Conservation (phyloP, 495 filamentous ascomycete genomes). For the Pseudevernia furfuracea region DNA sequence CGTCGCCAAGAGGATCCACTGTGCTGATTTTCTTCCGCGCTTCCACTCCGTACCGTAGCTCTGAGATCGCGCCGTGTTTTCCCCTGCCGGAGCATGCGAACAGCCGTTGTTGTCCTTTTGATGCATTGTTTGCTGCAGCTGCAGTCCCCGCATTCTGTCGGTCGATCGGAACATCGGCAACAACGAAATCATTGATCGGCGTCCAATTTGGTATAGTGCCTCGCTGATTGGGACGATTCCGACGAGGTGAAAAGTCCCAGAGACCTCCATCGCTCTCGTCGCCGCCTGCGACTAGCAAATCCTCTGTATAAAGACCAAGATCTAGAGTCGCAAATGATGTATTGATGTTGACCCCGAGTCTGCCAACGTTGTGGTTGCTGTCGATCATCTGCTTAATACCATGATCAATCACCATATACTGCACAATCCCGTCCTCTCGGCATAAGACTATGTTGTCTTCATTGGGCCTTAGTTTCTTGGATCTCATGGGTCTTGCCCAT, state of each 20-base stretch:
- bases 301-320: slow-evolving; percentile 44
- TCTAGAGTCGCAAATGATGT: slow-evolving; percentile 58
- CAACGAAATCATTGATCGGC: slow-evolving; percentile 63
- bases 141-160: neutral
- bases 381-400: slow-evolving; percentile 33
- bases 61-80: slow-evolving; percentile 53
- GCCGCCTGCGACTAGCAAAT: slow-evolving; percentile 75
- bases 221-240: slow-evolving; percentile 38
- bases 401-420: slow-evolving; percentile 20
- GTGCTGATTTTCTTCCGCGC: slow-evolving; percentile 42
- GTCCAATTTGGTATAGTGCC: slow-evolving; percentile 76
- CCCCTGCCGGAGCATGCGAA: slow-evolving; percentile 55
- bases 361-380: slow-evolving; percentile 46
- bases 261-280: slow-evolving; percentile 72
- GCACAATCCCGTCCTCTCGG: slow-evolving; percentile 68
- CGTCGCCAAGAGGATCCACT: slow-evolving; percentile 42
- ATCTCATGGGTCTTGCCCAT: slow-evolving; percentile 67
- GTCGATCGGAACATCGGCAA: slow-evolving; percentile 29
- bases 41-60: slow-evolving; percentile 64
- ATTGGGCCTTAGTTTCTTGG: slow-evolving; percentile 22
- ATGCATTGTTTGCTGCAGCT: neutral
- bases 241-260: slow-evolving; percentile 53
- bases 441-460: slow-evolving; percentile 67
- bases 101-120: slow-evolving; percentile 38
- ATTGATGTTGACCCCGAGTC: slow-evolving; percentile 54